These are phyloP conservation scores for Castanea sativa DNA, from an alignment of 306 rosid genomes.

Conservation along the genomic window DNA sequence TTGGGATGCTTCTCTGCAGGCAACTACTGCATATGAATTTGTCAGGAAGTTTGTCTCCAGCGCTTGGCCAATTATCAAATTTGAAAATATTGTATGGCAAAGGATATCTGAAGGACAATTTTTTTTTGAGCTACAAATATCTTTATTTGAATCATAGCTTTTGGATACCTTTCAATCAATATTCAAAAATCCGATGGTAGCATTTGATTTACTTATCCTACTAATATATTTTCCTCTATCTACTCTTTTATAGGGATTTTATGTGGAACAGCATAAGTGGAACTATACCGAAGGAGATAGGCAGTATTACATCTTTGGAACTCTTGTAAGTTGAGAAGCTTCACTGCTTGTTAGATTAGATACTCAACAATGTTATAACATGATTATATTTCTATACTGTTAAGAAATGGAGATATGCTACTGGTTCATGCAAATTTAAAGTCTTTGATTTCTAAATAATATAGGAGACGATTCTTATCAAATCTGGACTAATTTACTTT, in stretches of 20 bases:
- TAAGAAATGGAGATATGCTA: neutral
- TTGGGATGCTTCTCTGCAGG: conserved; percentile 31
- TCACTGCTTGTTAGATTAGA: neutral
- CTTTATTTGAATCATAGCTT: neutral
- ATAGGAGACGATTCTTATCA: neutral
- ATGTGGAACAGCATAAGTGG: conserved; percentile 54
- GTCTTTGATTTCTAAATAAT: too few relatives aligned
- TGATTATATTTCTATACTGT: neutral
- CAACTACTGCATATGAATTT: conserved; percentile 37
- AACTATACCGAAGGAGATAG: conserved; percentile 49
- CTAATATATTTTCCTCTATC: conserved; percentile 1
- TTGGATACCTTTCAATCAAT: neutral
- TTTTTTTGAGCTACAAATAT: neutral
- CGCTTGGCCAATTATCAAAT: conserved; percentile 40
- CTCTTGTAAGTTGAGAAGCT: conserved; percentile 40
- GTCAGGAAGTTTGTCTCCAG: conserved; percentile 43
- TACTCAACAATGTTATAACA: neutral
- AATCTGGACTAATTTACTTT: neutral
- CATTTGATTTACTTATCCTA: neutral
- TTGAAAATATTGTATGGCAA: conserved; percentile 39
- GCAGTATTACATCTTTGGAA: conserved; percentile 40
- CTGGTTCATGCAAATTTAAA: too few relatives aligned
- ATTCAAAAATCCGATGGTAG: neutral
- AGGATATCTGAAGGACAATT: neutral
- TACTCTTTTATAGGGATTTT: conserved; percentile 38